These are phyloP conservation scores for Daldinia childiae DNA, from an alignment of 495 filamentous ascomycete species.

Conservation along the genomic window DNA sequence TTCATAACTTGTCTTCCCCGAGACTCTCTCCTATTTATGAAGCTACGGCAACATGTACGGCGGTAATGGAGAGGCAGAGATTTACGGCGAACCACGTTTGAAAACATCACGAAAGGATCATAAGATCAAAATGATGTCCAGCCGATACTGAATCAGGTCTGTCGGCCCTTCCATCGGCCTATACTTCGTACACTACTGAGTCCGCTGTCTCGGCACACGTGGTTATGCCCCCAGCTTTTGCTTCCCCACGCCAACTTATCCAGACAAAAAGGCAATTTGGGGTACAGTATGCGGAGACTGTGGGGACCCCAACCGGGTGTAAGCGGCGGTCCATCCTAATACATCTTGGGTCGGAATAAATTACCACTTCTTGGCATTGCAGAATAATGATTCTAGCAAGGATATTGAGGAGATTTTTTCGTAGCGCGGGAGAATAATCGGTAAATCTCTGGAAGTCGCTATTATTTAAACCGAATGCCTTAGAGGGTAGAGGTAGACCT, in stretches of 20 bases:
- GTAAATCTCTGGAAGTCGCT: slow-evolving; percentile 8
- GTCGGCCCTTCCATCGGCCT: slow-evolving; percentile 34
- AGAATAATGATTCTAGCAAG: neutral
- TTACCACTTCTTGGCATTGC: slow-evolving; percentile 18
- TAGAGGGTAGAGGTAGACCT: too few species aligned
- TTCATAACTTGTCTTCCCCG: neutral
- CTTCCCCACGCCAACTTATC: neutral
- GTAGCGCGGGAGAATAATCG: slow-evolving; percentile 12
- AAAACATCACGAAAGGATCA: slow-evolving; percentile 13
- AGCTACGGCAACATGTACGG: neutral
- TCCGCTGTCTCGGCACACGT: slow-evolving; percentile 28
- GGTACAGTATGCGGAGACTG: slow-evolving; percentile 20
- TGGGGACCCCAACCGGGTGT: slow-evolving; percentile 1
- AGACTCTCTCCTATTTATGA: slow-evolving; percentile 13
- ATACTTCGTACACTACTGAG: slow-evolving; percentile 9
- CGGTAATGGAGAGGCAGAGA: neutral
- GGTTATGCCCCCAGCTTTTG: slow-evolving; percentile 6
- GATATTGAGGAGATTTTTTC: slow-evolving; percentile 1
- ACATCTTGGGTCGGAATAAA: neutral
- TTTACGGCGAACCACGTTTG: neutral
- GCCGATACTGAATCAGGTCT: slow-evolving; percentile 8
- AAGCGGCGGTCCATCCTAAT: neutral
- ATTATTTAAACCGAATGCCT: neutral
- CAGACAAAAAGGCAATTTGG: neutral
- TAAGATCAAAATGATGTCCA: slow-evolving; percentile 8